These are phyloP conservation scores for Chaetomiaceae sp. DNA, from an alignment of 2,329 filamentous ascomycete genomes.

Conservation along the genomic window DNA sequence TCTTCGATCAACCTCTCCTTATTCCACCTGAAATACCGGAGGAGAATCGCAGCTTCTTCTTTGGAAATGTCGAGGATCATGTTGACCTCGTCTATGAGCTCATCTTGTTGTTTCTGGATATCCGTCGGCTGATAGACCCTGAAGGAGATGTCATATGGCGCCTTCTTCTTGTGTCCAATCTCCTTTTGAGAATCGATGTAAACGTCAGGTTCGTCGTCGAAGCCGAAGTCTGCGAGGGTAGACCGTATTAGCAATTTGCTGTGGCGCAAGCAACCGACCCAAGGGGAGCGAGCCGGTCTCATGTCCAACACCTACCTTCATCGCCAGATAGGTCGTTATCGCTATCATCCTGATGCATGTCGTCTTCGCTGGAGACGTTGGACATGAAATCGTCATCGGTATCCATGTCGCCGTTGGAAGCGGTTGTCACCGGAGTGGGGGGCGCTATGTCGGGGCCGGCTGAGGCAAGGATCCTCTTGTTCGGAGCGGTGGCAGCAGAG, in stretches of 20 bases:
- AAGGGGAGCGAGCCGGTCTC: not conserved
- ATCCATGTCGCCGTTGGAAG: constrained; percentile 65
- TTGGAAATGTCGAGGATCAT: constrained; percentile 84
- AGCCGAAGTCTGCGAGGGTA: constrained; percentile 49
- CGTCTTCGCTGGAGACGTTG: constrained; percentile 71
- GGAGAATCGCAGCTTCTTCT: constrained; percentile 84
- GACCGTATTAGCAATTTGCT: not conserved
- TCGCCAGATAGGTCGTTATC: constrained; percentile 61
- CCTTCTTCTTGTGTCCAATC: constrained; percentile 64
- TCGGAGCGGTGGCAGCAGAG: constrained; percentile 40
- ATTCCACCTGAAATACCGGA: constrained; percentile 91
- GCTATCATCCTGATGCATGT: constrained; percentile 71
- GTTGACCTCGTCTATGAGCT: constrained; percentile 84
- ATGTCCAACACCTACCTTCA: constrained; percentile 41
- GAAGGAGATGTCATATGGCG: constrained; percentile 79
- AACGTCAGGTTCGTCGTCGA: constrained; percentile 53
- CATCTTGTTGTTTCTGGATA: constrained; percentile 79
- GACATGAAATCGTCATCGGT: constrained; percentile 95
- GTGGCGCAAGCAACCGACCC: not conserved
- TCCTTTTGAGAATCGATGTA: constrained; percentile 56
- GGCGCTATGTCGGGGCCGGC: constrained; percentile 48
- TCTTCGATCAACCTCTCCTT: constrained; percentile 91
- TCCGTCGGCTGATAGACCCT: constrained; percentile 75
- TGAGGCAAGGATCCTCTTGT: constrained; percentile 54
- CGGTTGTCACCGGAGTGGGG: constrained; percentile 53